Conservation (phyloP, 352 stramenopile species). For the Phytophthora litchii region DNA sequence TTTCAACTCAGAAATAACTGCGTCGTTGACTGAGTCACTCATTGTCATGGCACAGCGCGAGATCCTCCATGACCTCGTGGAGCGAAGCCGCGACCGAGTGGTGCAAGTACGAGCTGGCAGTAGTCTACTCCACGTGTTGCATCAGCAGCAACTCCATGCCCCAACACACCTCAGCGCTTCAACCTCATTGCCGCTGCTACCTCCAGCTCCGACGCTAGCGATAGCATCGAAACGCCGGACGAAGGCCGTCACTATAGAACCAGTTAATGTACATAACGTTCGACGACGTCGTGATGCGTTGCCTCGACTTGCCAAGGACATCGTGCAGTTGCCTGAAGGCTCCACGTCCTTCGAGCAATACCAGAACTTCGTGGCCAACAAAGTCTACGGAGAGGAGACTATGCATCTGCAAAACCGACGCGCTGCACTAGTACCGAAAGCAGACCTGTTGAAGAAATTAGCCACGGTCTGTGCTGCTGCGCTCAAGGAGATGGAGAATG, state of each 20-base stretch:
- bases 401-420: conserved; percentile 50
- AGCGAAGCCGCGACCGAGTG: conserved; percentile 62
- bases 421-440: conserved; percentile 37
- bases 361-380: conserved; percentile 52
- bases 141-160: conserved; percentile 14
- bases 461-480: conserved; percentile 22
- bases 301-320: conserved; percentile 10
- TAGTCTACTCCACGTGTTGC: conserved; percentile 47
- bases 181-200: conserved; percentile 23
- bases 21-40: conserved; percentile 2
- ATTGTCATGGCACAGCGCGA: conserved; percentile 42
- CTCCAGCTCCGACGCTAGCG: conserved; percentile 10
- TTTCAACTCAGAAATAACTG: background rate
- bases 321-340: conserved; percentile 10
- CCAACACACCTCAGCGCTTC: background rate
- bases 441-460: conserved; percentile 46
- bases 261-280: background rate
- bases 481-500: conserved; percentile 17
- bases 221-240: conserved; percentile 8
- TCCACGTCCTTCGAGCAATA: conserved; percentile 48
- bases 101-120: conserved; percentile 59
- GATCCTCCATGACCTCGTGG: conserved; percentile 64
- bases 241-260: background rate
- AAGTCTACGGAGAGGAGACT: conserved; percentile 40
- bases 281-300: conserved; percentile 10